Conservation (phyloP, 1,139 yeast species). For the Geotrichum phurueaensis region DNA sequence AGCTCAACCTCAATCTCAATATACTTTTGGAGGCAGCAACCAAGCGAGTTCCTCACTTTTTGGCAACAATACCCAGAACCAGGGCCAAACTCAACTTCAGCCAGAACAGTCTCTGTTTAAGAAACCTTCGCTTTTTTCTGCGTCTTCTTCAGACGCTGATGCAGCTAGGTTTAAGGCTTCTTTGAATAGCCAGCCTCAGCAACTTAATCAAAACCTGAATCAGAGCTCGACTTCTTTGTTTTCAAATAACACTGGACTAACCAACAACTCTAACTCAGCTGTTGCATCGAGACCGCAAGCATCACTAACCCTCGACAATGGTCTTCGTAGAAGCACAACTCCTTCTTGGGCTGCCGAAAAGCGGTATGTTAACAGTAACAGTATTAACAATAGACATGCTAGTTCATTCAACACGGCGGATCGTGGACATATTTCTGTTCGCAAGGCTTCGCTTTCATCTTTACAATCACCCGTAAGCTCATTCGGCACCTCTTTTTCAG, state of each 20-base stretch:
- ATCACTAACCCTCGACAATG: slow-evolving; percentile 6
- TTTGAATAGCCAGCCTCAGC: background rate
- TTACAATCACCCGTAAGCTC: slow-evolving; percentile 17
- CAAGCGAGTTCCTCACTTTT: background rate
- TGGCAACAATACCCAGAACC: background rate
- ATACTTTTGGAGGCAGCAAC: background rate
- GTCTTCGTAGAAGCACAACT: slow-evolving; percentile 1
- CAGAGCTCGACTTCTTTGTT: background rate
- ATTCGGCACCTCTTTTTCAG: slow-evolving; percentile 25
- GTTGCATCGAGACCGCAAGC: slow-evolving; percentile 10
- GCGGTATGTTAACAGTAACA: background rate
- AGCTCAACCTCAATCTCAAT: background rate
- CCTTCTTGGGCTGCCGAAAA: slow-evolving; percentile 18
- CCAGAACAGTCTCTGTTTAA: slow-evolving; percentile 14
- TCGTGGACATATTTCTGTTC: slow-evolving; percentile 8
- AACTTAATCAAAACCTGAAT: background rate
- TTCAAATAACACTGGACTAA: background rate
- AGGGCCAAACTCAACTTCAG: background rate
- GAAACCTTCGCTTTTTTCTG: slow-evolving; percentile 11
- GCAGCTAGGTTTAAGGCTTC: slow-evolving; percentile 10
- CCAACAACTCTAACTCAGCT: background rate
- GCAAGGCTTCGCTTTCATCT: slow-evolving; percentile 16
- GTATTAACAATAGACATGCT: slow-evolving; percentile 10
- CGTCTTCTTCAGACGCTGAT: slow-evolving; percentile 11
- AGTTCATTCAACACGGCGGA: slow-evolving; percentile 18